Percentiles rank a stretch among this genome's conserved stretches.
These are phyloP conservation scores for Paraphoma chrysanthemicola DNA, from an alignment of 2,329 filamentous ascomycete genomes.

Conservation along the genomic window DNA sequence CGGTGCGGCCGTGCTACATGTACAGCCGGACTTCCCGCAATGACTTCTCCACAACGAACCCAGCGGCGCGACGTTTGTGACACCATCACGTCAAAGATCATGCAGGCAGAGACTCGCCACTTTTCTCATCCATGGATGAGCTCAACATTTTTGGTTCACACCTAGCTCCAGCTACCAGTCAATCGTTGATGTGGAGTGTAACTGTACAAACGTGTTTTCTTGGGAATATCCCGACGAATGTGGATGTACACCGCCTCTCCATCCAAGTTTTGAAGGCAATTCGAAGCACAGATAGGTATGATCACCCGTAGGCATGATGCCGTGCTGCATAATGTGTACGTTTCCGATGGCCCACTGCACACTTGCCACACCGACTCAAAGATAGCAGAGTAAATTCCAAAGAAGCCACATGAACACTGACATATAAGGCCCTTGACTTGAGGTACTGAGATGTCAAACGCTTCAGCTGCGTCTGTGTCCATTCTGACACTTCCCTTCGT, in stretches of 20 bases:
- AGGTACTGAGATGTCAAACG: conserved; percentile 1
- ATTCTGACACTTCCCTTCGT: conserved; percentile 18
- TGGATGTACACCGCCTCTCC: conserved; percentile 2
- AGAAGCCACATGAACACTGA: not conserved
- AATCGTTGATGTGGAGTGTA: too few species aligned
- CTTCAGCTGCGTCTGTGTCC: conserved; percentile 11
- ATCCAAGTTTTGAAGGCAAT: not conserved
- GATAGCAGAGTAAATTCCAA: too few species aligned
- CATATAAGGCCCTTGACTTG: conserved; percentile 21
- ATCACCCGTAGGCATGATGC: conserved; percentile 23
- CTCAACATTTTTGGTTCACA: not conserved
- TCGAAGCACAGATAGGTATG: conserved; percentile 3
- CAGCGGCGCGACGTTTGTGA: not conserved
- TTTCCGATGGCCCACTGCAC: conserved; percentile 11
- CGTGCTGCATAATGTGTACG: conserved; percentile 28
- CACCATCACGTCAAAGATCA: not conserved
- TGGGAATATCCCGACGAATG: too few species aligned
- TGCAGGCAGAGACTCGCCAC: not conserved
- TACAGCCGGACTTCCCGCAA: conserved; percentile 10
- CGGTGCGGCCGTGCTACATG: conserved; percentile 21
- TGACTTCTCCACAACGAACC: conserved; percentile 5
- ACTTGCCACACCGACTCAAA: conserved; percentile 2
- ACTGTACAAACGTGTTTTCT: too few species aligned
- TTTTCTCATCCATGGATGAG: not conserved
- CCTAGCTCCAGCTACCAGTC: not conserved